Evolutionary conservation across 768 basidiomycete genomes (phyloP).

Genomic region (Phaeolepiota aurea): DNA sequence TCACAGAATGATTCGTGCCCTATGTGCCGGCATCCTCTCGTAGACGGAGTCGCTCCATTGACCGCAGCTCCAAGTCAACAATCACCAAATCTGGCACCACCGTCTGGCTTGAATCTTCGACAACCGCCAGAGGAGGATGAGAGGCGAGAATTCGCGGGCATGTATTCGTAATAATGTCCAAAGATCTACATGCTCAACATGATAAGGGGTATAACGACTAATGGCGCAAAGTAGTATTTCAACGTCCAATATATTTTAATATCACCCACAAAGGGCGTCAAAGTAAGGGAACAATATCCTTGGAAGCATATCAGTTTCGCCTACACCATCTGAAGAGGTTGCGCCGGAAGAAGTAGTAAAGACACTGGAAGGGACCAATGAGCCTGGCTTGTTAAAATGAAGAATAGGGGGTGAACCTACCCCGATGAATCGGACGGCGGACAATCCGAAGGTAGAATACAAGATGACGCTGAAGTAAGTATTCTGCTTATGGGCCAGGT

Average conservation of each 20-base stretch:
- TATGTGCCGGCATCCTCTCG: conserved; percentile 46
- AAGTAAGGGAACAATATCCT: no score
- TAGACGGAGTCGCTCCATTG: no score
- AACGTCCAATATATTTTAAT: no score
- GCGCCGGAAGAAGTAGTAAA: conserved; percentile 77
- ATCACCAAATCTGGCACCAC: no score
- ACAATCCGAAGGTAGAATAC: conserved; percentile 70
- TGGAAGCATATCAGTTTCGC: conserved; percentile 52
- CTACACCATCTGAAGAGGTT: conserved; percentile 80
- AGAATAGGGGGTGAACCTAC: conserved; percentile 33
- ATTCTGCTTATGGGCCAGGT: conserved; percentile 34
- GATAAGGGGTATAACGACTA: no score
- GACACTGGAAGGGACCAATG: conserved; percentile 40
- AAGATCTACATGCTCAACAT: no score
- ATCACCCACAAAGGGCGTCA: no score
- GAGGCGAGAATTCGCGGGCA: conserved; percentile 33
- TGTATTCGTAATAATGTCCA: conserved; percentile 58
- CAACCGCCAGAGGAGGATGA: no score
- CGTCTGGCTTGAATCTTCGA: no score
- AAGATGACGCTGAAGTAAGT: conserved; percentile 72
- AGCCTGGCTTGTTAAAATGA: conserved; percentile 3
- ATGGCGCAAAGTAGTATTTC: no score
- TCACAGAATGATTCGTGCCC: conserved; percentile 57
- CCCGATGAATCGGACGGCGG: conserved; percentile 66
- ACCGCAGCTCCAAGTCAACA: no score